Evolutionary conservation across 208 protist species (phyloP).

Genomic region (Trypanosoma scelopori): DNA sequence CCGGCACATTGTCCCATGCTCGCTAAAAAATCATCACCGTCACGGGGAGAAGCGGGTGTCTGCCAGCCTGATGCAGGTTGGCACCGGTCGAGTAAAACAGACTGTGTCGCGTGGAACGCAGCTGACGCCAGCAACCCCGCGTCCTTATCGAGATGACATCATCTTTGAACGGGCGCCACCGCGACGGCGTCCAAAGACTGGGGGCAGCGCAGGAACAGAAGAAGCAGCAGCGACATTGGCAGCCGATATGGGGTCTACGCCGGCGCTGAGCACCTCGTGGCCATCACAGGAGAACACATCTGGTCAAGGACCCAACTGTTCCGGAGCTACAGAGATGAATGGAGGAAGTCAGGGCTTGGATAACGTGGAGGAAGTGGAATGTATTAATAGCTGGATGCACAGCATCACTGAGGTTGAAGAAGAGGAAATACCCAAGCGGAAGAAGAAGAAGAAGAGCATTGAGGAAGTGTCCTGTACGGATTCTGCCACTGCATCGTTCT

Average conservation of each 20-base stretch:
- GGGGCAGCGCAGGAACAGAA: background rate
- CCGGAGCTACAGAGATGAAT: background rate
- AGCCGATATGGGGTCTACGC: background rate
- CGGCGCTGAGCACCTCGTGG: background rate
- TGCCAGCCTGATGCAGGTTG: background rate
- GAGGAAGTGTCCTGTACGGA: background rate
- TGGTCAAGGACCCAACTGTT: background rate
- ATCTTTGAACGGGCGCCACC: slow-evolving; percentile 19
- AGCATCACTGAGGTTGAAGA: background rate
- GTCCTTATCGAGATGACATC: slow-evolving; percentile 29
- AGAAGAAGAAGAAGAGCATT: slow-evolving; percentile 1
- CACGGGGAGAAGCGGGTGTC: background rate
- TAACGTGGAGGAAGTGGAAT: slow-evolving; percentile 3
- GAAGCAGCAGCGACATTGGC: background rate
- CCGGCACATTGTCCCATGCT: slow-evolving; percentile 29
- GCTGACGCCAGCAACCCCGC: slow-evolving; percentile 12
- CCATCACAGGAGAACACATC: background rate
- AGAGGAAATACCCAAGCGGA: background rate
- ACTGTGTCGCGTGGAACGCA: slow-evolving; percentile 5
- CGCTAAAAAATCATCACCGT: background rate
- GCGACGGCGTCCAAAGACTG: background rate
- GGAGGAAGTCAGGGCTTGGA: slow-evolving; percentile 2
- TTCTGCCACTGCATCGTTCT: background rate
- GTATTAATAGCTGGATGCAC: slow-evolving; percentile 5
- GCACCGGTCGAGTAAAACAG: background rate